phyloP scores from a whole-genome alignment of 2,329 filamentous ascomycete genomes.

The Clonostachys rhizophaga region DNA sequence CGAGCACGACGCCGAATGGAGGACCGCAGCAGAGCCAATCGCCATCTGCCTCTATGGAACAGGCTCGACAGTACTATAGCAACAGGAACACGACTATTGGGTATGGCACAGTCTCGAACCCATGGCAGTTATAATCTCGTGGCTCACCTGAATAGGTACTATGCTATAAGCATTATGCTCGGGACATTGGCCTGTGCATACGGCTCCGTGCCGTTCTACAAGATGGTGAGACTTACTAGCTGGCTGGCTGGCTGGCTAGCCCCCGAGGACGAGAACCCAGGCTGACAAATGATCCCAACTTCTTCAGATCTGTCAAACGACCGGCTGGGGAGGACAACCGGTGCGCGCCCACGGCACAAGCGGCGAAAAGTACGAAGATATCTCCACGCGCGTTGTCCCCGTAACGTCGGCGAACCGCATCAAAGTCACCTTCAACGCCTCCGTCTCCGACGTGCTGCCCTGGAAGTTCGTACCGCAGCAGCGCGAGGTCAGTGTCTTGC shows the following conservation, averaged over 20 bases:
- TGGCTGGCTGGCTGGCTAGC: not conserved
- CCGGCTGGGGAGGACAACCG: conserved; percentile 89
- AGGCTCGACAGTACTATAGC: conserved; percentile 59
- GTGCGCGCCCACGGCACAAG: conserved; percentile 66
- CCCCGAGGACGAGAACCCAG: not conserved
- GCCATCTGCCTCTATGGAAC: conserved; percentile 47
- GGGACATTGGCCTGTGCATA: conserved; percentile 78
- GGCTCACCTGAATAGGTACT: conserved; percentile 48
- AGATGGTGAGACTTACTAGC: conserved; percentile 57
- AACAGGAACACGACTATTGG: conserved; percentile 61
- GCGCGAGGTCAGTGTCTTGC: conserved; percentile 90
- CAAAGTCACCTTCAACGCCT: conserved; percentile 92
- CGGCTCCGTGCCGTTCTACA: conserved; percentile 81
- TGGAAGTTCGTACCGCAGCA: conserved; percentile 99
- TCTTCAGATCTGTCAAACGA: conserved; percentile 72
- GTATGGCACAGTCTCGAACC: conserved; percentile 15
- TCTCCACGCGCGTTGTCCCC: conserved; percentile 73
- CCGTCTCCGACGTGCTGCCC: conserved; percentile 88
- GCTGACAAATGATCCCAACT: conserved; percentile 1
- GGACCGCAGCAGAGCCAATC: conserved; percentile 14
- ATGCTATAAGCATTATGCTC: conserved; percentile 71
- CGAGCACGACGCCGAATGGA: conserved; percentile 16
- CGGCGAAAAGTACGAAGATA: conserved; percentile 53
- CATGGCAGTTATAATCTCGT: not conserved
- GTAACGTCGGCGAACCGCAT: conserved; percentile 79